phyloP scores from a whole-genome alignment of 2,329 filamentous ascomycete species.

The Trichoderma sp. region DNA sequence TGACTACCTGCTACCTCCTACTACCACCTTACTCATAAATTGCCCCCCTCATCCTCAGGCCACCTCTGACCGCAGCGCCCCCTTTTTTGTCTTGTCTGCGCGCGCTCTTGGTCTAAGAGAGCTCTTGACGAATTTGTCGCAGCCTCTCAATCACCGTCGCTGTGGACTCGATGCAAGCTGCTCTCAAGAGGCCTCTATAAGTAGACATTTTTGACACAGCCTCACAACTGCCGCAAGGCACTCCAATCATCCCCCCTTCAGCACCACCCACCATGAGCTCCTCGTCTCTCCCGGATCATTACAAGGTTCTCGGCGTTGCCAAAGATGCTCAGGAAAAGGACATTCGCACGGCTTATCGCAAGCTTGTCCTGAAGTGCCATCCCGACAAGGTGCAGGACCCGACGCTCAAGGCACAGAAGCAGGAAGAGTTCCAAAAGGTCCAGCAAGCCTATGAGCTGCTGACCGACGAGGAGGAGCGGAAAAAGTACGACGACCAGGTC shows the following conservation, averaged over 20 bases:
- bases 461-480: conserved; percentile 72
- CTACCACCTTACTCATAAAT: background rate
- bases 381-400: conserved; percentile 88
- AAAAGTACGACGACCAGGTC: conserved; percentile 77
- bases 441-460: conserved; percentile 93
- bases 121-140: background rate
- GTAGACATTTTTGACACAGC: conserved; percentile 21
- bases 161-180: conserved; percentile 27
- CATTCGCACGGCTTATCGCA: conserved; percentile 81
- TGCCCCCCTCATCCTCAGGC: conserved; percentile 4
- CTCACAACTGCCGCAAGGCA: conserved; percentile 18
- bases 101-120: background rate
- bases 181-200: background rate
- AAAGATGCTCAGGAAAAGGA: conserved; percentile 70
- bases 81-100: background rate
- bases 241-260: background rate
- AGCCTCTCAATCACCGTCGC: conserved; percentile 15
- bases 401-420: conserved; percentile 73
- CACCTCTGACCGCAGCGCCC: conserved; percentile 4
- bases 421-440: conserved; percentile 87
- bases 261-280: conserved; percentile 50
- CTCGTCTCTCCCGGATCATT: conserved; percentile 69
- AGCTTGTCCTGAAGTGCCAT: conserved; percentile 85
- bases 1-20: background rate
- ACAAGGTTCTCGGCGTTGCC: conserved; percentile 73